A percentile compares a stretch with the other conserved stretches of the same genome.
Conservation (phyloP, 352 stramenopile species). For the Detonula confervacea region DNA sequence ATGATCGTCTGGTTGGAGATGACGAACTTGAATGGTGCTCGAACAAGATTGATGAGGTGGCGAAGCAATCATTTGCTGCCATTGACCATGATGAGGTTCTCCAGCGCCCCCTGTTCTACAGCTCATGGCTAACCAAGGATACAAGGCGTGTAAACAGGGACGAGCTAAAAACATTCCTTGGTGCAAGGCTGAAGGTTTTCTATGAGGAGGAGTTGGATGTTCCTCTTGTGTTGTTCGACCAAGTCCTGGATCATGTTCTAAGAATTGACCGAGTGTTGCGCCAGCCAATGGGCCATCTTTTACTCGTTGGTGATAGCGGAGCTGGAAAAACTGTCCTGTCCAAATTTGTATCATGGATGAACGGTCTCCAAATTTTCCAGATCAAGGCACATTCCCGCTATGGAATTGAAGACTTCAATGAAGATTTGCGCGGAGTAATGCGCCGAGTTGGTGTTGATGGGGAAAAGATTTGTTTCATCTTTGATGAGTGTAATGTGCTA, state of each 20-base stretch:
- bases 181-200: conserved; percentile 96
- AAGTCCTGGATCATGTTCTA: conserved; percentile 95
- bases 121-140: conserved; percentile 97
- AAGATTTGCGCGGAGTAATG: conserved; percentile 97
- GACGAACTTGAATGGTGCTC: conserved; percentile 97
- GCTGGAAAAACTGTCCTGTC: conserved; percentile 99
- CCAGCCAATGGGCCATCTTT: conserved; percentile 93
- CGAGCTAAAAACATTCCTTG: conserved; percentile 96
- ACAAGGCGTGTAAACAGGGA: conserved; percentile 93
- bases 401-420: conserved; percentile 99
- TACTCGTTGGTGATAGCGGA: conserved; percentile 97
- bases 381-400: conserved; percentile 99
- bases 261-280: conserved; percentile 95
- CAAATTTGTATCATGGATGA: conserved; percentile 99
- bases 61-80: conserved; percentile 79
- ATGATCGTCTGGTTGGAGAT: conserved; percentile 96
- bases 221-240: conserved; percentile 98
- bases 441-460: conserved; percentile 96
- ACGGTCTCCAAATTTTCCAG: conserved; percentile 99
- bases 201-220: conserved; percentile 99
- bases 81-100: conserved; percentile 88
- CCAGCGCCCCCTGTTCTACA: conserved; percentile 93
- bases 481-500: conserved; percentile 99
- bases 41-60: conserved; percentile 88
- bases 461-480: conserved; percentile 99